Evolutionary conservation across 225 moss, liverwort and hornwort species (phyloP), one percentile per base, ranked within the genome.

Genomic region (Physcomitrium patens): DNA sequence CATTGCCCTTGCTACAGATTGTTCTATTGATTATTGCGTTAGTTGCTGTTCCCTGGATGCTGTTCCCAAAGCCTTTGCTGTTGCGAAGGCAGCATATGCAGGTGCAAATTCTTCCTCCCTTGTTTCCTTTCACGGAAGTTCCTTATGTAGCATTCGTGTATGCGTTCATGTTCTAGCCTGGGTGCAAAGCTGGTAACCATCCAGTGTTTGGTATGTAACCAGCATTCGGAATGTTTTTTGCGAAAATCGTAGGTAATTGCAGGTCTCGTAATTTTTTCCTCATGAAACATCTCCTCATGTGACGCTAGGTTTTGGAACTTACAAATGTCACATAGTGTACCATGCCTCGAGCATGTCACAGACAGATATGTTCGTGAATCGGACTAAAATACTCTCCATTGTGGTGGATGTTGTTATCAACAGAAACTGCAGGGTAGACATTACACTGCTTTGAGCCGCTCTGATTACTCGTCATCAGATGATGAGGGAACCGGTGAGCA

Each of bases 361-460:
- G 57, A 52, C 10, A 55, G 72, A 24, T 5, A 0, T 13, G 12
- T 23, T 14, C 19, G 22, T 59, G 58, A 41, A 65, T n/a, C 26
- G n/a, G 31, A 37, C 31, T 37, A 4, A 37, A 37, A 7, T 37
- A 37, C 7, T 37, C 5, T 37, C 27, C 13, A 24, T 16, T 61
- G 53, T n/a, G 65, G 3, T 46, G 54, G 50, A 47, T 65, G 63
- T 67, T 65, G 63, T 67, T 18, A 37, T 63, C 45, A 20, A 2
- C 89, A 99, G 97, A 91, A 76, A 80, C 42, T 91, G 84, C 94
- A 91, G 65, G 94, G 93, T 19, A 87, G 89, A 49, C 10, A 87
- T 20, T 99, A 99, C 67, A 91, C 89, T 66, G 90, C 76, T 31
- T 75, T 94, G 82, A 93, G 94, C 84, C 91, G 81, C 44, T 99